Percentiles rank a stretch among this genome's conserved stretches.
These are phyloP conservation scores for Verticillium klebahnii DNA, from an alignment of 2,329 filamentous ascomycete genomes.

Conservation along the genomic window DNA sequence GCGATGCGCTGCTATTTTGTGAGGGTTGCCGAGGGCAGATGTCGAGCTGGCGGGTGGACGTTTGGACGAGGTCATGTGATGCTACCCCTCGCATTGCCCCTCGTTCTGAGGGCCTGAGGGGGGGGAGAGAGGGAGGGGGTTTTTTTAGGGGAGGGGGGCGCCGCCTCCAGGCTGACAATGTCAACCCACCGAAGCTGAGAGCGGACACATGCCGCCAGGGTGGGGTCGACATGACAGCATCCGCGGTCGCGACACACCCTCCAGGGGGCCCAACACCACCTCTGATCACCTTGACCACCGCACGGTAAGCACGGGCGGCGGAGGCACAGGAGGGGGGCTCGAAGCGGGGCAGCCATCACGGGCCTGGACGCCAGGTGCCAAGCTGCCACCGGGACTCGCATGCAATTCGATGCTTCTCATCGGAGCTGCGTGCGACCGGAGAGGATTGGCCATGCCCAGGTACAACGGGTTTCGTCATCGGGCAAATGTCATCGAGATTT, in stretches of 20 bases:
- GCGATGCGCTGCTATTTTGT: not conserved
- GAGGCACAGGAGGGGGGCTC: not conserved
- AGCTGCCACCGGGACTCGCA: not conserved
- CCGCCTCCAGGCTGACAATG: not conserved
- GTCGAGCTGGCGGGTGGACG: constrained; percentile 2
- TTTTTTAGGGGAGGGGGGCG: not conserved
- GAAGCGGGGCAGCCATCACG: not conserved
- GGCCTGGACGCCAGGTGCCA: not conserved
- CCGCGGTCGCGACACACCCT: not conserved
- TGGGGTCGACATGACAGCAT: not conserved
- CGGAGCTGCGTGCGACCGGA: not conserved
- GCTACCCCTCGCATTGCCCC: not conserved
- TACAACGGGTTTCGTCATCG: not conserved
- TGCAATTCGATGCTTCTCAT: not conserved
- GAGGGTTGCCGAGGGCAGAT: not conserved
- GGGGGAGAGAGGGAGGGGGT: too few relatives aligned
- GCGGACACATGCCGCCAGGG: not conserved
- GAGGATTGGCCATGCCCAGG: not conserved
- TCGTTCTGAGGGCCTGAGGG: not conserved
- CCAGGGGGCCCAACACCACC: not conserved
- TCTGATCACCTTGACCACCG: not conserved
- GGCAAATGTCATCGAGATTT: not conserved
- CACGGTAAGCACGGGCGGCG: not conserved
- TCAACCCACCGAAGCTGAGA: not conserved
- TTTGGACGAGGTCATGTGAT: constrained; percentile 12